Evolutionary conservation across 148 eudicot species (phyloP), one percentile per base, ranked within the genome.

Genomic region (Agrostemma githago): DNA sequence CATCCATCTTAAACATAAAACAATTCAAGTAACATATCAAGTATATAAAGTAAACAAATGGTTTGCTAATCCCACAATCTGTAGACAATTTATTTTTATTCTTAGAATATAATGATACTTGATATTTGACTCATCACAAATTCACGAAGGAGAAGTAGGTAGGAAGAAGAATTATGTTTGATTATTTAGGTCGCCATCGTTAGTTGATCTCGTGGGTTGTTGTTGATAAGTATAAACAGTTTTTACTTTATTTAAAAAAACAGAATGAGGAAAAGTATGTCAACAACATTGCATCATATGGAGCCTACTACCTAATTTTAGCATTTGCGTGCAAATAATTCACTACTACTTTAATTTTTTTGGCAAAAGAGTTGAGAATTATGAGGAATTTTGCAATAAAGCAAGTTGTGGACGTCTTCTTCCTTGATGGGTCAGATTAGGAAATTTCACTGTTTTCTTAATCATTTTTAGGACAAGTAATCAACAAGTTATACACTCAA

Each of bases 321-420:
- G 72, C 57, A 68, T 19, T 68, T 68, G 56, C 72, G 72, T 68
- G 46, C 72, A 68, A 68, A 44, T 68, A 46, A 44, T 68, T 44
- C 39, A 68, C 39, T 68, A 68, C 12, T 9, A 5, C 54, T 19
- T 44, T 67, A 26, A 26, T 43, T 43, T 43, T 51, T 51, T 51
- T 51, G 2, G 54, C 72, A 39, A 65, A 40, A 17, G 19, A 57
- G n/a, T 3, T 68, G 54, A 14, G 46, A 68, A 68, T 68, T 7
- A 48, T 43, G 58, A 14, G 46, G 58, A n/a, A 46, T 4, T 0
- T 65, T 39, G 42, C 16, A 39, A 7, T 41, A 44, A 44, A 14
- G 54, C 34, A 43, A 68, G 16, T 68, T 21, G 16, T 15, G 38
- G 57, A 44, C 57, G 72, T 68, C 39, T 68, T 26, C 38, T 68